These are phyloP conservation scores for Candida sp. DNA, from an alignment of 1,139 yeast genomes.

Conservation along the genomic window DNA sequence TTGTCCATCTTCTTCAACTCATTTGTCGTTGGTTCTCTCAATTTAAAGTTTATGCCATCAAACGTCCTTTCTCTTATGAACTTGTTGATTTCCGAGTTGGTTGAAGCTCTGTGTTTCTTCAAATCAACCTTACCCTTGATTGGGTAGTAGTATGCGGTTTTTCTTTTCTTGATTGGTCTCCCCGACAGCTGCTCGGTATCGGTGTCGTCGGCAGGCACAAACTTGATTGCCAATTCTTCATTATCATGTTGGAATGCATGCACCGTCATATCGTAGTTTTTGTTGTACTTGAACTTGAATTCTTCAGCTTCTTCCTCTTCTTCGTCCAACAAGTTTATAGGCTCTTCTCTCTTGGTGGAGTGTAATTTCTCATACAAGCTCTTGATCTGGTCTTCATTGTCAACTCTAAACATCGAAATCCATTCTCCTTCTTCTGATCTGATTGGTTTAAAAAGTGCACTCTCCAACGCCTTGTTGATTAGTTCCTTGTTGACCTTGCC, in stretches of 20 bases:
- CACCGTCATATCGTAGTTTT: constrained; percentile 83
- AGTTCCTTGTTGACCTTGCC: constrained; percentile 40
- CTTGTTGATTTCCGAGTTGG: constrained; percentile 51
- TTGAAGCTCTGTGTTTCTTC: constrained; percentile 74
- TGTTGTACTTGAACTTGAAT: constrained; percentile 64
- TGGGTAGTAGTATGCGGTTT: constrained; percentile 78
- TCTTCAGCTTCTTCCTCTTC: constrained; percentile 40
- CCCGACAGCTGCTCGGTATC: constrained; percentile 49
- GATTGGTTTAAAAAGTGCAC: constrained; percentile 78
- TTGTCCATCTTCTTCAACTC: constrained; percentile 74
- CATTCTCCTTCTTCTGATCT: constrained; percentile 80
- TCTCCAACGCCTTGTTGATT: constrained; percentile 50
- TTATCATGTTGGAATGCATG: constrained; percentile 48
- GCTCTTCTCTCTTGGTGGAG: constrained; percentile 55
- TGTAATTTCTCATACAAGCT: constrained; percentile 48
- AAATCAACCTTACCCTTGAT: constrained; percentile 78
- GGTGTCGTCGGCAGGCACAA: constrained; percentile 60
- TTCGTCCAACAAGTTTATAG: constrained; percentile 42
- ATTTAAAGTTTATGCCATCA: constrained; percentile 59
- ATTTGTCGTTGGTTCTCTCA: constrained; percentile 75
- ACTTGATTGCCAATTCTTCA: constrained; percentile 48
- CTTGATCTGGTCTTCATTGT: constrained; percentile 29
- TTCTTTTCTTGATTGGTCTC: constrained; percentile 40
- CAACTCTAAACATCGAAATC: constrained; percentile 69
- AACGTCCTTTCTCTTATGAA: constrained; percentile 54